These are phyloP conservation scores for Tetragonia tetragonoides DNA, from an alignment of 148 eudicot genomes.

Conservation along the genomic window DNA sequence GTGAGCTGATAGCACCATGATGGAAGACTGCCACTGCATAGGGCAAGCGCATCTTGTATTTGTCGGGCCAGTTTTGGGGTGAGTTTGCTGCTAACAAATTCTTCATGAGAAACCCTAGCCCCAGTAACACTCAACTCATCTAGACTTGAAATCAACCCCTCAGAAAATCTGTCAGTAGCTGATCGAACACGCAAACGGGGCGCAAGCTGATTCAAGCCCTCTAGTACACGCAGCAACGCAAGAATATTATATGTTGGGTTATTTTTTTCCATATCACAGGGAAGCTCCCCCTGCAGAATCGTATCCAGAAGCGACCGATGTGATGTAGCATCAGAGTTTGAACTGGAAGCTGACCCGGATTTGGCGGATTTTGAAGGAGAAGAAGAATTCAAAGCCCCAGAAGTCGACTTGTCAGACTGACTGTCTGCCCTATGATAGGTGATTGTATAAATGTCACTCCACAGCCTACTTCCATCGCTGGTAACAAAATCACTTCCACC, in stretches of 20 bases:
- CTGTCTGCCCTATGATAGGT: conserved; percentile 73
- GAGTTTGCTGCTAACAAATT: conserved; percentile 82
- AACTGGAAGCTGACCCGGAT: conserved; percentile 42
- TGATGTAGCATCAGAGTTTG: conserved; percentile 35
- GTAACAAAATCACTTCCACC: conserved; percentile 57
- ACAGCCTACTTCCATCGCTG: conserved; percentile 83
- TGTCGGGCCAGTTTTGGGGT: conserved; percentile 95
- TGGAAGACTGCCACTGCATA: conserved; percentile 96
- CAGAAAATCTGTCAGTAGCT: conserved; percentile 61
- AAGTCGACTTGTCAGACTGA: conserved; percentile 49
- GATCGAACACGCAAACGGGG: conserved; percentile 75
- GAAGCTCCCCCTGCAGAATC: conserved; percentile 87
- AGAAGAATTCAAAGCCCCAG: conserved; percentile 40
- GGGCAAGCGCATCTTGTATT: conserved; percentile 97
- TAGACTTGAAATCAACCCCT: conserved; percentile 59
- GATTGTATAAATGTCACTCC: conserved; percentile 83
- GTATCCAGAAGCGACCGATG: conserved; percentile 76
- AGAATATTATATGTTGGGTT: conserved; percentile 83
- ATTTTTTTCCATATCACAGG: conserved; percentile 82
- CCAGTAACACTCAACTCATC: conserved; percentile 52
- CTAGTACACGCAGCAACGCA: conserved; percentile 77
- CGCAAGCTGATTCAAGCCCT: conserved; percentile 97
- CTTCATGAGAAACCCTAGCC: conserved; percentile 61
- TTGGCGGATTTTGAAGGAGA: conserved; percentile 50
- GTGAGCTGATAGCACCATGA: conserved; percentile 98